Evolutionary conservation across 371 early-diverging fungal species (phyloP), one percentile per base, ranked within the genome.

Genomic region (Gilbertella persicaria): DNA sequence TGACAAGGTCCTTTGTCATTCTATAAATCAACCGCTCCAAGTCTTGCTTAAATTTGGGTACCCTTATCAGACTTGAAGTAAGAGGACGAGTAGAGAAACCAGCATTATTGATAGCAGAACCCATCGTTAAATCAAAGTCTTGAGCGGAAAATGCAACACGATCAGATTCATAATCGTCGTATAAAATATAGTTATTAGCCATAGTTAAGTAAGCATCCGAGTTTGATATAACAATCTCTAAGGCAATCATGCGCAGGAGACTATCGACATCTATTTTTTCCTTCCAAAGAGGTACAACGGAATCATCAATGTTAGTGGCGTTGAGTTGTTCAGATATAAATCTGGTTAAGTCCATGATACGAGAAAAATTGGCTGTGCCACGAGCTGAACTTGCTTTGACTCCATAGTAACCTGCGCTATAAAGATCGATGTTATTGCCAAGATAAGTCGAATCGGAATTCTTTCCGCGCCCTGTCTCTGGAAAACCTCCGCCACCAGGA

Each of bases 121-220:
- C 67, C 59, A 72, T 48, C 7, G 53, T 50, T 25, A 58, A 53
- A 55, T 69, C 73, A 20, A 69, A 38, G 21, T 72, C 73, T 54
- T 64, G 64, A 13, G 45, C 45, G 16, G 63, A 61, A 39, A 45
- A 69, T 14, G 61, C 39, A 33, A 64, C 54, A 6, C 50, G 43
- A 3, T 44, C 50, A n/a, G 44, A 28, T 3, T 20, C 28, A 21
- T 58, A 50, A 29, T 64, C 40, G 5, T 67, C 55, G 21, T 71
- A 71, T 21, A 71, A 19, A 26, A 65, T 58, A 30, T 62, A 71
- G 20, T 71, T 71, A 16, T 67, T 55, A 16, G 55, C 39, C 38
- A 65, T 71, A 24, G 55, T 44, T n/a, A 63, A 29, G 29, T 67
- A 65, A 9, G 60, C 66, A 50, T 71, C 72, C 33, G 45, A 42